Evolutionary conservation across 352 stramenopile species (phyloP).

Genomic region (Blastocystis sp.): DNA sequence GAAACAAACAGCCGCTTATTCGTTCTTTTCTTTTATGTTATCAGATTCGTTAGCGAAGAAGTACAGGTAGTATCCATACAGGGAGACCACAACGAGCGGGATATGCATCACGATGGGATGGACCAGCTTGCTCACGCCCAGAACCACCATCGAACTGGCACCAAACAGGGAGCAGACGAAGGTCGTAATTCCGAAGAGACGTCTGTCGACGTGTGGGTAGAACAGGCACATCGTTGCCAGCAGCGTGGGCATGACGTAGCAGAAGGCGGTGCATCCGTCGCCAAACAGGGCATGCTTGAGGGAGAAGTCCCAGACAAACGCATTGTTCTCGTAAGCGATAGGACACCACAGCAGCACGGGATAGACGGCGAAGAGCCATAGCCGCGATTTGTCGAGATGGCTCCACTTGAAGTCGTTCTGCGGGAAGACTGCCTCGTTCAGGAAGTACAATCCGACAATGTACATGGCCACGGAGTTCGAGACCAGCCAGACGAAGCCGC

Average conservation of each 20-base stretch:
- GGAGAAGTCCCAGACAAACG: constrained; percentile 42
- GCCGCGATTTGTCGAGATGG: neutral
- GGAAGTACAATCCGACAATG: constrained; percentile 34
- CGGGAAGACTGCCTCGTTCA: neutral
- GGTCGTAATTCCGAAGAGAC: constrained; percentile 17
- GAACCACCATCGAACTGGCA: neutral
- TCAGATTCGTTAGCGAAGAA: constrained; percentile 30
- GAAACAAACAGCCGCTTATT: neutral
- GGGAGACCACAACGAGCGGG: neutral
- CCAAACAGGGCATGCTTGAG: neutral
- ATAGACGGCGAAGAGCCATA: constrained; percentile 20
- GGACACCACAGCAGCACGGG: constrained; percentile 42
- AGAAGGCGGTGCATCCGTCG: constrained; percentile 10
- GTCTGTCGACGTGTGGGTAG: constrained; percentile 35
- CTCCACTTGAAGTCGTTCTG: constrained; percentile 6
- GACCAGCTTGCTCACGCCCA: neutral
- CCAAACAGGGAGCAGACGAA: constrained; percentile 32
- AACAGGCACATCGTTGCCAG: constrained; percentile 11
- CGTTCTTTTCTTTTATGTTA: neutral
- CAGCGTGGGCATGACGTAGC: constrained; percentile 15
- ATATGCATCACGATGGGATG: constrained; percentile 15
- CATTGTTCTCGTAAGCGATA: neutral
- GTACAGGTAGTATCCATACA: constrained; percentile 37
- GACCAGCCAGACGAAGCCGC: constrained; percentile 58
- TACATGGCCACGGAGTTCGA: constrained; percentile 15